phyloP scores from a whole-genome alignment of 805 yeast genomes.

The Candida hispaniensis region DNA sequence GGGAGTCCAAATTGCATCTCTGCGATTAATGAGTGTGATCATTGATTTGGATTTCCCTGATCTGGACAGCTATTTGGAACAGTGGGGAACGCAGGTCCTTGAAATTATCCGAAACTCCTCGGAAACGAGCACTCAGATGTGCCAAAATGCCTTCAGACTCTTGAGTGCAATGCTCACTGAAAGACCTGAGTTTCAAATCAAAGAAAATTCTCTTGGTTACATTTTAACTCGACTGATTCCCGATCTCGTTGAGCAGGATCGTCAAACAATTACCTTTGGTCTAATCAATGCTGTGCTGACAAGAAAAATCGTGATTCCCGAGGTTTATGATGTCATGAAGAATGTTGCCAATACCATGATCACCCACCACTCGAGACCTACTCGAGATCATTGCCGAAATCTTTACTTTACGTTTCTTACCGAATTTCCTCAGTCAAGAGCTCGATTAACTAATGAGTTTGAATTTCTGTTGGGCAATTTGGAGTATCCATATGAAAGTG shows the following conservation, averaged over 20 bases:
- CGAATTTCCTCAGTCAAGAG: conserved; percentile 91
- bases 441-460: conserved; percentile 72
- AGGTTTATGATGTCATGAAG: conserved; percentile 82
- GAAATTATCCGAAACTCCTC: conserved; percentile 65
- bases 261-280: conserved; percentile 79
- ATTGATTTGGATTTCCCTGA: conserved; percentile 54
- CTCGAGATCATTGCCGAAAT: conserved; percentile 74
- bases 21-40: conserved; percentile 50
- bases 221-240: conserved; percentile 64
- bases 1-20: conserved; percentile 56
- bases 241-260: conserved; percentile 80
- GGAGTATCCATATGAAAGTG: conserved; percentile 73
- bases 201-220: conserved; percentile 62
- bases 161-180: conserved; percentile 63
- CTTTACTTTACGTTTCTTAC: conserved; percentile 75
- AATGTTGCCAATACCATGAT: conserved; percentile 74
- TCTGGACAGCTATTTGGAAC: conserved; percentile 28
- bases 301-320: conserved; percentile 68
- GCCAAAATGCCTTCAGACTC: conserved; percentile 69
- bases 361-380: conserved; percentile 72
- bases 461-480: conserved; percentile 70
- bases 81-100: conserved; percentile 27
- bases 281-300: conserved; percentile 70
- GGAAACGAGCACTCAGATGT: conserved; percentile 62
- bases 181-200: conserved; percentile 52